phyloP scores from a whole-genome alignment of 176 grass and related monocot species.

The Rhynchospora breviuscula region DNA sequence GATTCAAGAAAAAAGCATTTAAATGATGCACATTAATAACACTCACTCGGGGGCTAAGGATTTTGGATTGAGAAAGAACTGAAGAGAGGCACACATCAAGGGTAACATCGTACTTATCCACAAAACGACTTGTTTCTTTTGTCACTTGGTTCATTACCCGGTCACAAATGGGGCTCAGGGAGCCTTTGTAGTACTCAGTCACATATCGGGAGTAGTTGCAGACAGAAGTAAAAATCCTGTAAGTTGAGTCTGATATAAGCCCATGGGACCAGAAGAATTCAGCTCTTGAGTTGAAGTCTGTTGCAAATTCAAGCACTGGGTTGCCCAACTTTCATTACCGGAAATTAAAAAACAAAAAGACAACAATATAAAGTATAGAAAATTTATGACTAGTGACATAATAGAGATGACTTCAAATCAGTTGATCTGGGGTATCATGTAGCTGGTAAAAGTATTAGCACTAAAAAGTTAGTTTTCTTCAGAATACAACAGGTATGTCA shows the following conservation, averaged over 20 bases:
- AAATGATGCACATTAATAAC: neutral
- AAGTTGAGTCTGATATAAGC: slow-evolving; percentile 89
- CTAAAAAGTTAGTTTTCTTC: neutral
- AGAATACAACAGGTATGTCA: neutral
- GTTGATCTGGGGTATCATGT: neutral
- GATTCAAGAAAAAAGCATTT: too few species aligned
- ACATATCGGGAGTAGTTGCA: slow-evolving; percentile 98
- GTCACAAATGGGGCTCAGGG: slow-evolving; percentile 57
- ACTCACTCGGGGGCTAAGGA: slow-evolving; percentile 58
- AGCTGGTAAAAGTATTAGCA: neutral
- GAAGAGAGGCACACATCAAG: slow-evolving; percentile 85
- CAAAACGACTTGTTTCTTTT: slow-evolving; percentile 83
- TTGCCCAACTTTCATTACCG: slow-evolving; percentile 54
- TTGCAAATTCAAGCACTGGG: slow-evolving; percentile 79
- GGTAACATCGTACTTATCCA: slow-evolving; percentile 97
- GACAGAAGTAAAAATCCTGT: slow-evolving; percentile 63
- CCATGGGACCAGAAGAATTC: slow-evolving; percentile 98
- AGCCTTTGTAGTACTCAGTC: slow-evolving; percentile 79
- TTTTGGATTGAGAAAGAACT: slow-evolving; percentile 74
- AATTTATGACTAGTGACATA: neutral
- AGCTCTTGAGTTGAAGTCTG: slow-evolving; percentile 92
- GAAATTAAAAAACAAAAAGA: neutral
- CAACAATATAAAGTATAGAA: neutral
- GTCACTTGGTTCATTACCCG: slow-evolving; percentile 93
- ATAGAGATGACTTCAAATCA: neutral